Percentiles rank a stretch among this genome's conserved stretches.
These are phyloP conservation scores for Emmonsia crescens DNA, from an alignment of 2,329 filamentous ascomycete species.

Conservation along the genomic window DNA sequence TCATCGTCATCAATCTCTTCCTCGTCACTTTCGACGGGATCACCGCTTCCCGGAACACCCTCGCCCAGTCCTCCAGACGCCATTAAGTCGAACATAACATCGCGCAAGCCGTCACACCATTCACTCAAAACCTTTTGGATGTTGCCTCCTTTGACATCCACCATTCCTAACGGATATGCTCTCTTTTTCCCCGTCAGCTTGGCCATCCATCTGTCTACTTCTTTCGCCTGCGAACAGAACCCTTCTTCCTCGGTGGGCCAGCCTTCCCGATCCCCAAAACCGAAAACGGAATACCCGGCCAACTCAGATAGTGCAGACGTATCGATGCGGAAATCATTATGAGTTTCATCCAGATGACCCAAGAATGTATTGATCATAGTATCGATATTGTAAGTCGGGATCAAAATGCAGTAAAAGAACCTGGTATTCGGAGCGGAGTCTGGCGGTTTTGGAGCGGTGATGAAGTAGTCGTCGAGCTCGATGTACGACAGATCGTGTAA, in stretches of 20 bases:
- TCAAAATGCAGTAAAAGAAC: constrained; percentile 70
- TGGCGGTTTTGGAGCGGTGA: constrained; percentile 55
- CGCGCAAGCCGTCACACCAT: constrained; percentile 65
- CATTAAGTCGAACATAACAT: constrained; percentile 53
- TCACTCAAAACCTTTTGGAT: constrained; percentile 56
- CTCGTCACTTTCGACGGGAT: constrained; percentile 73
- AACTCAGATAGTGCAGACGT: constrained; percentile 67
- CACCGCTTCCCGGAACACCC: constrained; percentile 69
- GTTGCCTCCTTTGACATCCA: constrained; percentile 65
- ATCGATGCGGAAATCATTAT: constrained; percentile 94
- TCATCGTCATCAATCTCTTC: constrained; percentile 53
- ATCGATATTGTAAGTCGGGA: constrained; percentile 93
- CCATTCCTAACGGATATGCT: constrained; percentile 80
- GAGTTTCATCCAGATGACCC: constrained; percentile 78
- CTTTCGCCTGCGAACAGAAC: constrained; percentile 84
- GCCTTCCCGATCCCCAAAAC: constrained; percentile 79
- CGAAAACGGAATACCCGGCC: constrained; percentile 85
- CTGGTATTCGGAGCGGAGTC: constrained; percentile 40
- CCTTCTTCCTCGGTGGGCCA: constrained; percentile 88
- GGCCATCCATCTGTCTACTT: constrained; percentile 95
- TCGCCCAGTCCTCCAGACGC: constrained; percentile 45
- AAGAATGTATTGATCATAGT: constrained; percentile 81
- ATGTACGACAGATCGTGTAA: constrained; percentile 71
- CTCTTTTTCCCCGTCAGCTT: constrained; percentile 77
- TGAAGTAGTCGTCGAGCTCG: constrained; percentile 89